Conservation (phyloP, 2,329 filamentous ascomycete species). For the Hymenoscyphus albidus region DNA sequence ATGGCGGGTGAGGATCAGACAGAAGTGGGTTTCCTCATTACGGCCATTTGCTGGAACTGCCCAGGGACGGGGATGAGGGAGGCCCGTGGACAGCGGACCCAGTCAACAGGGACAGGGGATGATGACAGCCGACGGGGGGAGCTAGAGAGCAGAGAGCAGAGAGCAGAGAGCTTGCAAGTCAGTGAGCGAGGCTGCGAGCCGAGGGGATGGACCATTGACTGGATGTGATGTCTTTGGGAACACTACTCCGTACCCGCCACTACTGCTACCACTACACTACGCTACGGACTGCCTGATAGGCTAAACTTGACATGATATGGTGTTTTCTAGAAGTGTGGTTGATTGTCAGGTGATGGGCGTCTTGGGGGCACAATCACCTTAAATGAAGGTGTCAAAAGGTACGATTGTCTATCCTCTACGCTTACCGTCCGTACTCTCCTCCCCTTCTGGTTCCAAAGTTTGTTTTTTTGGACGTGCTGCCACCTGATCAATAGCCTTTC, state of each 20-base stretch:
- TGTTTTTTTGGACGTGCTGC: no score
- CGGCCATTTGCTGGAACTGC: neutral
- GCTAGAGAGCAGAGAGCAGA: neutral
- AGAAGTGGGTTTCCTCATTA: slow-evolving; percentile 12
- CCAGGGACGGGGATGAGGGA: neutral
- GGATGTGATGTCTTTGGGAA: no score
- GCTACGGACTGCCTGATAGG: neutral
- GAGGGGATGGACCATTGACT: no score
- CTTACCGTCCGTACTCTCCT: no score
- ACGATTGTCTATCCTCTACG: no score
- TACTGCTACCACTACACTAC: no score
- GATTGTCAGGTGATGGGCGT: neutral
- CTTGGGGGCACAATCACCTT: neutral
- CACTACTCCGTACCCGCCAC: no score
- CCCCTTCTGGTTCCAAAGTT: no score
- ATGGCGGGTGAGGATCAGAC: slow-evolving; percentile 10
- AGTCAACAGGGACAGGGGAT: neutral
- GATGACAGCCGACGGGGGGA: neutral
- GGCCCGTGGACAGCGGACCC: neutral
- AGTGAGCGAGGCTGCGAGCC: no score
- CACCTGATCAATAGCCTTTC: no score
- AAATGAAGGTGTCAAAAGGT: no score
- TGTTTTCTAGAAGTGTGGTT: neutral
- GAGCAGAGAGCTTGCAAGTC: neutral
- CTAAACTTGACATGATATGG: neutral